Base-by-base conservation (phyloP, 2,329 filamentous ascomycete species). In the Endoconidiophora polonica region DNA sequence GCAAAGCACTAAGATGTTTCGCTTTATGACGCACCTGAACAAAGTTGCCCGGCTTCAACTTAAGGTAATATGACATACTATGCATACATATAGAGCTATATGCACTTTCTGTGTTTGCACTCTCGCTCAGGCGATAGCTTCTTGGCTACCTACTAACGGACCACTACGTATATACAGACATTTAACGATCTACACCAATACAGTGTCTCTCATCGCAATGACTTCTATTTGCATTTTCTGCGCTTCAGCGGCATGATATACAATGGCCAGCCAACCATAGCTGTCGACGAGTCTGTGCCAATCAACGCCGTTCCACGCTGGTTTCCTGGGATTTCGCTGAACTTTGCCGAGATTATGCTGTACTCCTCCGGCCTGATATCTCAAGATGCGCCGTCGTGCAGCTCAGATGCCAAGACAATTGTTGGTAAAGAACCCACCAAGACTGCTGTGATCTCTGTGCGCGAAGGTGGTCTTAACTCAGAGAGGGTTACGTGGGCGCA, bases 271-370 rank as follows among this genome's bases (percentile, higher is more conserved):
- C 77, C 75, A 58, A 64, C 63, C 0, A 63, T 59, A 7, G 76
- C 82, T 1, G 79, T 91, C 2, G 83, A 93, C 59, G 79, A 85
- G 57, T 68, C 67, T 0, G 69, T 73, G 1, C 76, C 79, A 1
- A 85, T 93, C 61, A 79, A 86, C 54, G 68, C 69, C 14, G 71
- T 90, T 4, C 86, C 86, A 0, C 65, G 69, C 39, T 93, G 86
- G 86, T 93, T 91, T 61, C 66, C 76, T 1, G 86, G 86, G 26
- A 71, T 87, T 1, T 65, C 68, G 4, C 62, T 91, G 57, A 93
- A 87, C 59, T 90, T 80, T 60, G 81, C 84, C 4, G 85, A 93
- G 65, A 93, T 91, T 59, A 64, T 86, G 23, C 74, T 94, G 23
- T 88, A 76, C 66, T 72, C 72, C 1, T 37, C 50, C 22, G 48